Base-by-base conservation (phyloP, 2,329 filamentous ascomycete species). In the Escovopsis sp. region DNA sequence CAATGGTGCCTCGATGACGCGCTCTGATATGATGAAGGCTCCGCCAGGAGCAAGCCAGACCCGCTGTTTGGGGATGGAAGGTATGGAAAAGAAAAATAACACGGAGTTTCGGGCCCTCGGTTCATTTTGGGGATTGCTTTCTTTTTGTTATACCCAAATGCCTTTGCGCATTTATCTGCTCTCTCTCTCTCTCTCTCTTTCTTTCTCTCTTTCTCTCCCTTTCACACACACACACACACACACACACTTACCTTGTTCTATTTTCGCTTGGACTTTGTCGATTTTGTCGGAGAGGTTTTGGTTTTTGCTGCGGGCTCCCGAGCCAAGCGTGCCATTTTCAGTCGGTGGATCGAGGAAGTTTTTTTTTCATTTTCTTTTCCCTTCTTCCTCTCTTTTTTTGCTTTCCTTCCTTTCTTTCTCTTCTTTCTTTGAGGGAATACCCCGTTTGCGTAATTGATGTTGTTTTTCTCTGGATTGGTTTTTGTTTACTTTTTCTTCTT, bases 51-150 rank as follows among this genome's bases (percentile, higher is more conserved):
- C 10, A 10, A 30, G 6, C 28, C 28, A 30, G 10, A 6, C 28
- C 28, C 10, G 28, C 28, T 30, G 28, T 6, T 30, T 30, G 10
- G 36, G 36, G 33, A 39, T 40, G 40, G 38, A 39, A 39, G 26
- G n/a, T 39, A 26, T 41, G 33, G 33, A 36, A 43, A 26, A 35
- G 28, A 30, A 23, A 40, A 38, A 19, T 18, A 35, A 34, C 15
- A 35, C 39, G 46, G 48, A 48, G 50, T 49, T 51, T 32, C 36
- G 46, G 49, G 28, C 6, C 39, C 33, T 39, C 19, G 41, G 40
- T 41, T 18, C 40, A 26, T 43, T 30, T 37, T 39, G 42, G 45
- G 39, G 40, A 40, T 40, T 45, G 44, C 38, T 45, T 38, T 36
- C 28, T 30, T 10, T 40, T 35, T 44, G 41, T 46, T 46, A 46